phyloP scores from a whole-genome alignment of 495 filamentous ascomycete genomes.

The Jackrogersella minutella region DNA sequence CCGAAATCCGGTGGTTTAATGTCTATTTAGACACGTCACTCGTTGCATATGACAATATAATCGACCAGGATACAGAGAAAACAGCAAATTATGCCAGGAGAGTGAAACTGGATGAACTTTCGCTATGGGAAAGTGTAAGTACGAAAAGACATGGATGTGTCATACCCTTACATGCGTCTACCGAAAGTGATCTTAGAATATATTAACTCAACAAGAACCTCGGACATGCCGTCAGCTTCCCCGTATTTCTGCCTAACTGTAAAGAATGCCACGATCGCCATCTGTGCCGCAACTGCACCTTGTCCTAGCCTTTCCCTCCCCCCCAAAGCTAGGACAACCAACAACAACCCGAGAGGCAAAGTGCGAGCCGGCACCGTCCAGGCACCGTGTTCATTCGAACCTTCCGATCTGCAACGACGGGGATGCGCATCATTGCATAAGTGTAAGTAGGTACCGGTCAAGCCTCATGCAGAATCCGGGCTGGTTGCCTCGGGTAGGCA shows the following conservation, averaged over 20 bases:
- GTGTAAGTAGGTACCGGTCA: slow-evolving; percentile 6
- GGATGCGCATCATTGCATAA: background rate
- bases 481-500: background rate
- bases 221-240: background rate
- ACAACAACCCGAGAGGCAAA: background rate
- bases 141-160: background rate
- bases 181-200: background rate
- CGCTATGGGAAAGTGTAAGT: background rate
- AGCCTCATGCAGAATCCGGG: background rate
- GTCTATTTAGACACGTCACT: background rate
- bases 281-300: background rate
- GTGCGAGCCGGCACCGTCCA: background rate
- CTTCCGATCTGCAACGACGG: background rate
- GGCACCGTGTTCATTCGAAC: background rate
- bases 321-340: slow-evolving; percentile 1
- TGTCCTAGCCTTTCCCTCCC: background rate
- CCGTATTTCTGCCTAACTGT: background rate
- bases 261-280: background rate
- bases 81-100: background rate
- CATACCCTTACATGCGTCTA: background rate
- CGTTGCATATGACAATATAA: background rate
- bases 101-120: too few relatives aligned
- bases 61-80: background rate
- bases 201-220: too few relatives aligned
- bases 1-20: background rate